Percentiles rank a stretch among this genome's conserved stretches.
These are phyloP conservation scores for Agaricus sinodeliciosus DNA, from an alignment of 768 basidiomycete species.

Conservation along the genomic window DNA sequence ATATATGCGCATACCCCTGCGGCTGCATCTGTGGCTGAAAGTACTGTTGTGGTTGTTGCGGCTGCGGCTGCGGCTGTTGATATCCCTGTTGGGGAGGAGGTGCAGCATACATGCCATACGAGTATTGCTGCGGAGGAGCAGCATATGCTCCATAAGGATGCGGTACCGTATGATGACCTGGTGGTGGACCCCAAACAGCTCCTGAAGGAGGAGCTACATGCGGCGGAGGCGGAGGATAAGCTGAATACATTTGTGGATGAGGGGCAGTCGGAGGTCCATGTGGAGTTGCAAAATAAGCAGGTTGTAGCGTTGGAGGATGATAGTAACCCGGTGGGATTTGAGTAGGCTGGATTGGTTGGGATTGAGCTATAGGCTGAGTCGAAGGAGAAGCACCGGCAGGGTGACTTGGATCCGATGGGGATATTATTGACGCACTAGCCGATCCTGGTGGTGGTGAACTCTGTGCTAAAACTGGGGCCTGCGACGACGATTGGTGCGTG, in stretches of 20 bases:
- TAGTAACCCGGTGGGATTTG: slow-evolving; percentile 3
- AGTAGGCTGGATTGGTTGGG: neutral
- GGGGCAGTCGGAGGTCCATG: neutral
- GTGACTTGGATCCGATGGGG: slow-evolving; percentile 5
- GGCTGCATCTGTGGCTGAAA: neutral
- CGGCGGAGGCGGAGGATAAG: slow-evolving; percentile 25
- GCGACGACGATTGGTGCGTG: neutral
- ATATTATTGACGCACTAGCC: neutral
- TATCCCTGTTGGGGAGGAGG: neutral
- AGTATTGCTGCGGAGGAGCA: slow-evolving; percentile 6
- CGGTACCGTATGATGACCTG: slow-evolving; percentile 5
- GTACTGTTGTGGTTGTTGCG: neutral
- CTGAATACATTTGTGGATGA: slow-evolving; percentile 19
- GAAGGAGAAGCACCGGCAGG: neutral
- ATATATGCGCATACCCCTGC: neutral
- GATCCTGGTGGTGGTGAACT: neutral
- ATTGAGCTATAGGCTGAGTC: neutral
- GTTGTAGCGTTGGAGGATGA: slow-evolving; percentile 4
- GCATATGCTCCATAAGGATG: slow-evolving; percentile 6
- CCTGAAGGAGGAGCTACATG: slow-evolving; percentile 11
- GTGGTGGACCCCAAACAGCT: slow-evolving; percentile 4
- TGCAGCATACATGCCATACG: neutral
- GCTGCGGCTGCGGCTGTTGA: neutral
- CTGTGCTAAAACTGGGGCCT: neutral
- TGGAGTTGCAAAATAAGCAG: neutral